Evolutionary conservation across 139 green algal species (phyloP), one percentile per base, ranked within the genome.

Genomic region (Picochlorum sp.): DNA sequence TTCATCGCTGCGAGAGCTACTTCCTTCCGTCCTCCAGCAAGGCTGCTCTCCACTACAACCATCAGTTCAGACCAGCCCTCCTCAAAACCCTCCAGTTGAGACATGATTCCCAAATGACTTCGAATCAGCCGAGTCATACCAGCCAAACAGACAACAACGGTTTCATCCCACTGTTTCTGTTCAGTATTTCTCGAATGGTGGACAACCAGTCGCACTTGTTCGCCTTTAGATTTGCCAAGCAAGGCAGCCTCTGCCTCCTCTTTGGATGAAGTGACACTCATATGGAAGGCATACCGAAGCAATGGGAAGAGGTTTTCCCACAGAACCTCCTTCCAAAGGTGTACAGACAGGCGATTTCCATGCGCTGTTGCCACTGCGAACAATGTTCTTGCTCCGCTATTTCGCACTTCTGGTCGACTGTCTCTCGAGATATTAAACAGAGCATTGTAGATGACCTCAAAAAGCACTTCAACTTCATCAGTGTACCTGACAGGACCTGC

Each of bases 91-190:
- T 80, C 61, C 74, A 95, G 72, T 18, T 58, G 23, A 28, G 78
- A 44, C n/a, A 96, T 67, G 6, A 81, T 52, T 3, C 77, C 66
- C 61, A 96, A 78, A 79, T 93, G 82, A 11, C 70, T 65, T 3
- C 82, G 78, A 52, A 97, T 74, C 66, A 97, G 78, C 64, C 91
- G 89, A 51, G 66, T 71, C 37, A 92, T 77, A 24, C 90, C 90
- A 15, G 58, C 77, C 23, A 97, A 71, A 5, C 79, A 77, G 28
- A 97, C 72, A 50, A 95, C 88, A 34, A 96, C 82, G 14, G 89
- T 96, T 69, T 96, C 90, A 37, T 94, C 91, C 90, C 90, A 97
- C 77, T 92, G 89, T 81, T 97, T 97, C 69, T 94, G 85, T 74
- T 89, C 87, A 38, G 83, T 90, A 79, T 97, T 97, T 67, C 89